These are phyloP conservation scores for Colletotrichum spinosum DNA, from an alignment of 2,329 filamentous ascomycete species.

Conservation along the genomic window DNA sequence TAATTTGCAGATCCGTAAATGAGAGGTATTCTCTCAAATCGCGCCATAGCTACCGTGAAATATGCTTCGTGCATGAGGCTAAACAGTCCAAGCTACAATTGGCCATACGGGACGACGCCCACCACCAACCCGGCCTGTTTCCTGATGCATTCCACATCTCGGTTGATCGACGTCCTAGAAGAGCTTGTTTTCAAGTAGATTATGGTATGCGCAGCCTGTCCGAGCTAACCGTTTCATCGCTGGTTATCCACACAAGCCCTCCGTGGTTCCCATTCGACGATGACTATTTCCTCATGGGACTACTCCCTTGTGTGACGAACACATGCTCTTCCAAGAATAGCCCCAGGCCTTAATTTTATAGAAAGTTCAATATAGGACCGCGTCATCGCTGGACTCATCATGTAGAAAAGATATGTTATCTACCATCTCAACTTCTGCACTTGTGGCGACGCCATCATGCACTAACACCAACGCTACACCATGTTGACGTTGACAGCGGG, in stretches of 20 bases:
- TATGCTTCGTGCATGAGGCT: slow-evolving; percentile 30
- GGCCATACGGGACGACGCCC: slow-evolving; percentile 1
- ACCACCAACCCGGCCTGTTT: neutral
- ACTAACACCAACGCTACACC: neutral
- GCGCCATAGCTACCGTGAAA: slow-evolving; percentile 5
- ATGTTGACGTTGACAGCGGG: slow-evolving; percentile 2
- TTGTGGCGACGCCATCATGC: slow-evolving; percentile 12
- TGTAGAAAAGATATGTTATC: slow-evolving; percentile 8
- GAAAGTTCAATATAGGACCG: slow-evolving; percentile 7
- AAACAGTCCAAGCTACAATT: slow-evolving; percentile 2
- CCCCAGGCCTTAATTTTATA: neutral
- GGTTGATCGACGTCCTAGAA: slow-evolving; percentile 20
- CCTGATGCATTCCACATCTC: slow-evolving; percentile 8
- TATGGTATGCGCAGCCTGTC: slow-evolving; percentile 29
- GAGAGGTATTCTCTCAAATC: slow-evolving; percentile 13
- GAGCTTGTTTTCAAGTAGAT: slow-evolving; percentile 27
- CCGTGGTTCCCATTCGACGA: slow-evolving; percentile 1
- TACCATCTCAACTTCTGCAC: neutral
- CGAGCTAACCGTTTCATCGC: slow-evolving; percentile 28
- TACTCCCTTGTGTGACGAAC: slow-evolving; percentile 22
- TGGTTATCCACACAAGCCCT: slow-evolving; percentile 15
- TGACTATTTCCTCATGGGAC: neutral
- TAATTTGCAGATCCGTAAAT: slow-evolving; percentile 16
- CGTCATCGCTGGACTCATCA: slow-evolving; percentile 19
- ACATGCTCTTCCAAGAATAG: slow-evolving; percentile 27